A percentile compares a stretch with the other conserved stretches of the same genome.
Conservation (phyloP, 768 basidiomycete species). For the Butyriboletus loyo region DNA sequence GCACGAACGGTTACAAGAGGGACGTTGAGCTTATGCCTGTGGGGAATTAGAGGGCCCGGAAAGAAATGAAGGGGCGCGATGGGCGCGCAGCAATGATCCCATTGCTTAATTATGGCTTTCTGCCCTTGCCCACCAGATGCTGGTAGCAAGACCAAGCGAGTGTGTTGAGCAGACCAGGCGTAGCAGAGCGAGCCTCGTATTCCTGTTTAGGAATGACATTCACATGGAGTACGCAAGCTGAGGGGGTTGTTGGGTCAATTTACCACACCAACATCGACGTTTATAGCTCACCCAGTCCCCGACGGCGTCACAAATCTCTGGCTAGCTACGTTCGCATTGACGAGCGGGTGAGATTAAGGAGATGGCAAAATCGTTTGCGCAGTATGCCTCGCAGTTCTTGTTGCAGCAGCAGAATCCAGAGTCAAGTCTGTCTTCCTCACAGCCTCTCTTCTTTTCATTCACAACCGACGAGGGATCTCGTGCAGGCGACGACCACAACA, state of each 20-base stretch:
- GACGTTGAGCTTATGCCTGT: background rate
- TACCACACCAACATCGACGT: conserved; percentile 10
- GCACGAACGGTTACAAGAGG: background rate
- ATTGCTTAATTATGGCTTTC: no score
- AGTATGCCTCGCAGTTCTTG: conserved; percentile 80
- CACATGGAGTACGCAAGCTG: conserved; percentile 26
- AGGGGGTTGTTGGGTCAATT: conserved; percentile 18
- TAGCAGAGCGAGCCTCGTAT: background rate
- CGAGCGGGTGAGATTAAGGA: conserved; percentile 18
- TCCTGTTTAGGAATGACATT: conserved; percentile 13
- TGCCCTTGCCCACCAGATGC: background rate
- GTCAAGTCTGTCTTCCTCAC: conserved; percentile 56
- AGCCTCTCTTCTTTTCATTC: conserved; percentile 88
- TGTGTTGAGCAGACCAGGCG: background rate
- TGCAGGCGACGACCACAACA: conserved; percentile 44
- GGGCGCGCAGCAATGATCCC: no score
- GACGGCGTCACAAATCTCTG: conserved; percentile 8
- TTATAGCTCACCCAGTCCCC: conserved; percentile 13
- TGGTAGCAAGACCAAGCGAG: background rate
- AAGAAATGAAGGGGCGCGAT: no score
- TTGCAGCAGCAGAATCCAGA: conserved; percentile 53
- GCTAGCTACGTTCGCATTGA: conserved; percentile 13
- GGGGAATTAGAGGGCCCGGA: background rate
- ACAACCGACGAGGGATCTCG: conserved; percentile 68
- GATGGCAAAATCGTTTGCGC: conserved; percentile 72